These are phyloP conservation scores for Zea luxurians DNA, from an alignment of 176 grass and related monocot genomes.

Conservation along the genomic window DNA sequence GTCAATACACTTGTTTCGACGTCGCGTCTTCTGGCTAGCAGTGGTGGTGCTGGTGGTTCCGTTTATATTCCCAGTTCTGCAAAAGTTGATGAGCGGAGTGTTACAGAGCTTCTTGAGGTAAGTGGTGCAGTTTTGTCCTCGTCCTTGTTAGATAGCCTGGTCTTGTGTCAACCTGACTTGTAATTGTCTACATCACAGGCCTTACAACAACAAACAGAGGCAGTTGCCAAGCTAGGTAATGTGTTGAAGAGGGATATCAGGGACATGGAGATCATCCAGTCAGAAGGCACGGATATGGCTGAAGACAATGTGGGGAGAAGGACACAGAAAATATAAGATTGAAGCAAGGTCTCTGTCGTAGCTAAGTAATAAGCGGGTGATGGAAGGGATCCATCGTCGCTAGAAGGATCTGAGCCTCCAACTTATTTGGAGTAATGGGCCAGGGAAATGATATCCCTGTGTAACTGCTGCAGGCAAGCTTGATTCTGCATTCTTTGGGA, in stretches of 20 bases:
- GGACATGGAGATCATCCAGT: conserved; percentile 82
- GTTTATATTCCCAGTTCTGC: conserved; percentile 67
- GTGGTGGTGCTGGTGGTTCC: conserved; percentile 42
- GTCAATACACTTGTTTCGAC: conserved; percentile 74
- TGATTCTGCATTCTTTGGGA: conserved; percentile 15
- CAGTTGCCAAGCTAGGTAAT: conserved; percentile 83
- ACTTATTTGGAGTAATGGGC: not conserved
- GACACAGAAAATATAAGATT: conserved; percentile 29
- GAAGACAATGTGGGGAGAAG: conserved; percentile 46
- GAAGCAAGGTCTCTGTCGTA: not conserved
- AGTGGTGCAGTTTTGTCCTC: not conserved
- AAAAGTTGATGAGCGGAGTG: conserved; percentile 76
- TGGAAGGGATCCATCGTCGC: not conserved
- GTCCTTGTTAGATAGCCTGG: not conserved
- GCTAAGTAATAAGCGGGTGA: conserved; percentile 12
- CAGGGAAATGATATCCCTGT: not conserved
- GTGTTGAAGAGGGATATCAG: conserved; percentile 91
- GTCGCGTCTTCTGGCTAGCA: conserved; percentile 64
- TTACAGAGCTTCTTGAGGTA: conserved; percentile 78
- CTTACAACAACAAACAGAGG: conserved; percentile 84
- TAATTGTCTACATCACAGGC: conserved; percentile 43
- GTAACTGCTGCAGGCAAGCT: not conserved
- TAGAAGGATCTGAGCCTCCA: not conserved
- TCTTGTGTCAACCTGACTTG: conserved; percentile 16
- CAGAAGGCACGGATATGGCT: conserved; percentile 49